These are phyloP conservation scores for Trametes cingulata DNA, from an alignment of 768 basidiomycete genomes.

Conservation along the genomic window DNA sequence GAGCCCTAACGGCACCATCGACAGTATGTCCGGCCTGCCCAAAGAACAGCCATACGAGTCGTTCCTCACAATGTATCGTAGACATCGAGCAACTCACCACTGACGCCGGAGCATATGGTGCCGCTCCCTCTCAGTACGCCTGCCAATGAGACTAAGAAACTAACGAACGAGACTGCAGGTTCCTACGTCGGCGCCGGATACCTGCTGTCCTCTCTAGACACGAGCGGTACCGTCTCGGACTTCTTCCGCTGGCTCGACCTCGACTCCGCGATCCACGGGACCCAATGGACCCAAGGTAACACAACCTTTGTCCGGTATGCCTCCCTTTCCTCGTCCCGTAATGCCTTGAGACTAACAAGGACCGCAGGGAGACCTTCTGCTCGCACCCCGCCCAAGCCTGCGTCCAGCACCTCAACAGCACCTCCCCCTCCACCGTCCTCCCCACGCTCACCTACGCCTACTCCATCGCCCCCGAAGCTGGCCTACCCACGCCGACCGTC, in stretches of 20 bases:
- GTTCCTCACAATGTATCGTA: constrained; percentile 26
- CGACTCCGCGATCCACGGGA: constrained; percentile 57
- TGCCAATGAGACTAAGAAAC: background rate
- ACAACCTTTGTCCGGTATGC: constrained; percentile 51
- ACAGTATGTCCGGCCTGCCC: constrained; percentile 39
- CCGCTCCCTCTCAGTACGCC: no score
- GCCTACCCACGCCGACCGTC: constrained; percentile 56
- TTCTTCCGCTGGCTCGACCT: constrained; percentile 73
- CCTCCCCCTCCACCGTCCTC: constrained; percentile 30
- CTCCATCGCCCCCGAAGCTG: constrained; percentile 45
- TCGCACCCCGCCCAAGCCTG: constrained; percentile 66
- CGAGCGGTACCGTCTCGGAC: constrained; percentile 30
- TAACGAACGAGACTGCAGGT: constrained; percentile 40
- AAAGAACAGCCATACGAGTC: background rate
- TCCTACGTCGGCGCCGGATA: constrained; percentile 70
- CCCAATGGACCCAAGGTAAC: constrained; percentile 59
- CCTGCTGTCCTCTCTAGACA: constrained; percentile 51
- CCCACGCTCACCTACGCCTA: constrained; percentile 46
- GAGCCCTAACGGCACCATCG: constrained; percentile 58
- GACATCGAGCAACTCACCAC: constrained; percentile 56
- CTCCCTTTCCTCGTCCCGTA: background rate
- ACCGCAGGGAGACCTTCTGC: constrained; percentile 57
- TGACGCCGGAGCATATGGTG: constrained; percentile 63
- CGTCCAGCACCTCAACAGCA: constrained; percentile 52
- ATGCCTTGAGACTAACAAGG: background rate